These are phyloP conservation scores for Phytopythium helicoides DNA, from an alignment of 352 stramenopile genomes.

Conservation along the genomic window DNA sequence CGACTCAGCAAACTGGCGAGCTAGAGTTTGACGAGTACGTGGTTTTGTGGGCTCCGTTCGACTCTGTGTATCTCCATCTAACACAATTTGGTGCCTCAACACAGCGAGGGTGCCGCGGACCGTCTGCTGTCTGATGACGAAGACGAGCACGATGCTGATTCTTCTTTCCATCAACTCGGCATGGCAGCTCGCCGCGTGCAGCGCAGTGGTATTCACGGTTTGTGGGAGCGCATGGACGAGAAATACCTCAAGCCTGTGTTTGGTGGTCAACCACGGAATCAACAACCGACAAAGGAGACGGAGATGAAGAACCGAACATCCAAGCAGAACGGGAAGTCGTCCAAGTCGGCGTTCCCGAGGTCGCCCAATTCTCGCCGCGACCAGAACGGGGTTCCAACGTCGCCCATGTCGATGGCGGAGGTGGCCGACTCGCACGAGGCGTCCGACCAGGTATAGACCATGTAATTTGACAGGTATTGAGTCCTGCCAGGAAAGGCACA, in stretches of 20 bases:
- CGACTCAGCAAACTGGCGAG: conserved; percentile 33
- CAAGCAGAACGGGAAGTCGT: not conserved
- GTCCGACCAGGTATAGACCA: conserved; percentile 20
- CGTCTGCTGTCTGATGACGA: conserved; percentile 51
- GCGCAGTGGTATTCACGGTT: conserved; percentile 47
- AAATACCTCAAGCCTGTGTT: conserved; percentile 76
- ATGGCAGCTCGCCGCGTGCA: conserved; percentile 23
- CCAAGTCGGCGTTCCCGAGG: conserved; percentile 1
- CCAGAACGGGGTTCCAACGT: conserved; percentile 8
- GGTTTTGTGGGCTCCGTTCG: not conserved
- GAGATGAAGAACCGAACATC: conserved; percentile 16
- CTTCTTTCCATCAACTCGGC: conserved; percentile 42
- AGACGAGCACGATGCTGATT: conserved; percentile 45
- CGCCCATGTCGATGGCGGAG: conserved; percentile 47
- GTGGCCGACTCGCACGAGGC: conserved; percentile 50
- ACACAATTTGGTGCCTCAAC: conserved; percentile 9
- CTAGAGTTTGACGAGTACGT: conserved; percentile 53
- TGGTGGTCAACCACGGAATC: conserved; percentile 36
- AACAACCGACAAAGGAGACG: conserved; percentile 18
- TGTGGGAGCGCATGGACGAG: conserved; percentile 67
- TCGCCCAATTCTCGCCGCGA: conserved; percentile 4
- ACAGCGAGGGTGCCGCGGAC: conserved; percentile 42
- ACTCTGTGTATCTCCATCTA: not conserved
- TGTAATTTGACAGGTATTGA: not conserved
- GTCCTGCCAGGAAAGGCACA: not conserved